Conservation (phyloP, 192 early-diverging fungal species). For the Geranomyces michiganensis region DNA sequence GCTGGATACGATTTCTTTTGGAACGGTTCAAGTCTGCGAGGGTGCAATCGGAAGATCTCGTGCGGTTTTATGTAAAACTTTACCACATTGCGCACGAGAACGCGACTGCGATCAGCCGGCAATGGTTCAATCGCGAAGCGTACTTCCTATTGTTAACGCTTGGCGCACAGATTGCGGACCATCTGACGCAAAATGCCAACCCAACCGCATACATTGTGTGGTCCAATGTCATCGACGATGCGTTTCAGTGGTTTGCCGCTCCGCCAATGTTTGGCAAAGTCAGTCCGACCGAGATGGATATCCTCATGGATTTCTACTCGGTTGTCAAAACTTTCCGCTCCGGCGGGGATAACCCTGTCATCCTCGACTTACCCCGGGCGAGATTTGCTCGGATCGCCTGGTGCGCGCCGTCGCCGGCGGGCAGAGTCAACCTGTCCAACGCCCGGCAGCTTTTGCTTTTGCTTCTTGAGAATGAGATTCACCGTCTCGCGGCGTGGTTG, state of each 20-base stretch:
- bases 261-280: constrained; percentile 59
- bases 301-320: constrained; percentile 36
- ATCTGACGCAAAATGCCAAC: constrained; percentile 67
- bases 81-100: constrained; percentile 74
- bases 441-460: constrained; percentile 72
- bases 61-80: constrained; percentile 77
- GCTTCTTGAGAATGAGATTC: constrained; percentile 87
- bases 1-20: constrained; percentile 84
- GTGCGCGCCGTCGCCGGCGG: constrained; percentile 12
- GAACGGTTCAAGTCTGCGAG: constrained; percentile 83
- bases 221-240: constrained; percentile 67
- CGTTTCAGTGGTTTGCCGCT: constrained; percentile 82
- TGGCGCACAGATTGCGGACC: constrained; percentile 73
- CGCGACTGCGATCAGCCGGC: constrained; percentile 35
- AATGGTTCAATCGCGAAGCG: constrained; percentile 70
- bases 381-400: constrained; percentile 21
- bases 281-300: constrained; percentile 32
- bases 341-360: constrained; percentile 7
- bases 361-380: constrained; percentile 12
- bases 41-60: constrained; percentile 70
- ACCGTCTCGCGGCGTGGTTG: constrained; percentile 81
- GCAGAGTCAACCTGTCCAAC: constrained; percentile 36
- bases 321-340: constrained; percentile 28
- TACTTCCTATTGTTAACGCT: constrained; percentile 78
- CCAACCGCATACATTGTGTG: constrained; percentile 65